Evolutionary conservation across 2,329 filamentous ascomycete genomes (phyloP), one percentile per base, ranked within the genome.

Genomic region (Penicillium sp.): DNA sequence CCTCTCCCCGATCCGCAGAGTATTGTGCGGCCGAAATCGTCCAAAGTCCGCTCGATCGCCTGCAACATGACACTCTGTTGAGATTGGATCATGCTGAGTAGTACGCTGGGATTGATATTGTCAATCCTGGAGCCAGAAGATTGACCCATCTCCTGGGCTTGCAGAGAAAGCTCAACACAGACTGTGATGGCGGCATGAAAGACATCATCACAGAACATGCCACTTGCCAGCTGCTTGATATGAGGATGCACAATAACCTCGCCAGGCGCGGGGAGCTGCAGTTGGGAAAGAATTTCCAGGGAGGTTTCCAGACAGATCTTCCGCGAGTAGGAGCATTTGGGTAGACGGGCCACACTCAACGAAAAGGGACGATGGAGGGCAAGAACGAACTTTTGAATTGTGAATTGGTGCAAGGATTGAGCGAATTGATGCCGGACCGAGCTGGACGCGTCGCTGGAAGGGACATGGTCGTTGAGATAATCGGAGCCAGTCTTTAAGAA

Each of bases 371-470:
- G 73, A 52, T 84, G 80, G 0, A 84, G 65, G 1, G 73, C 70
- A 11, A 83, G 71, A 2, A 82, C 55, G 55, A 80, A 82, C 11
- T 80, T 76, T 4, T 76, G 75, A 4, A 78, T 66, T 0, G 78
- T 65, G 36, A 76, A 74, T 42, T 80, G 73, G 26, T 79, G 62
- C 4, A 81, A 58, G 3, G 63, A 66, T 36, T 59, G 58, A 4
- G 63, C 58, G 24, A 67, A 67, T 13, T 57, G 53, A 37, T 58
- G 48, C 12, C 50, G 54, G n/a, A 49, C 38, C 9, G 46, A 11
- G 9, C 55, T 52, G 12, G 38, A 33, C 1, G 50, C 35, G 3
- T 48, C 43, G 1, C 46, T 48, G 1, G 41, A 47, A 4, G 46
- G 39, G 29, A 42, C 44, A 36, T 54, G 47, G 12, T 60, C 57